Evolutionary conservation across 352 stramenopile species (phyloP).

Genomic region (Globisporangium cystogenes): DNA sequence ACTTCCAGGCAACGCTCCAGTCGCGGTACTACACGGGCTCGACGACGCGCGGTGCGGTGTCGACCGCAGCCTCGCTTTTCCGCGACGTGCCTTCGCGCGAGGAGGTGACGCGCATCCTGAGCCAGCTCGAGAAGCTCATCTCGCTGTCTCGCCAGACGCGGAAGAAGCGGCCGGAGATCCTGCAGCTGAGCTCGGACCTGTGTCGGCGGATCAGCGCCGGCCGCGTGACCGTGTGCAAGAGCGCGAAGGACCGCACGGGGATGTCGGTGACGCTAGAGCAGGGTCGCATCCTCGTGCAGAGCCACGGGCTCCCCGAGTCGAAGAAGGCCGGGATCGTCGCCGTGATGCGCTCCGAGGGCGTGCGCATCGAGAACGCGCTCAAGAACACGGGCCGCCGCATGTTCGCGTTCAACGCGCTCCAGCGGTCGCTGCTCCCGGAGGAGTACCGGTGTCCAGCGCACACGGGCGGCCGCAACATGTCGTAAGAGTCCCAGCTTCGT

Average conservation of each 20-base stretch:
- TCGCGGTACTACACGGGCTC: conserved; percentile 22
- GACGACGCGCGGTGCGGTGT: conserved; percentile 9
- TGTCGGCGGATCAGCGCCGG: conserved; percentile 82
- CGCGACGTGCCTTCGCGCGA: conserved; percentile 31
- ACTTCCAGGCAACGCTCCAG: conserved; percentile 47
- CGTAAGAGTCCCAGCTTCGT: conserved; percentile 25
- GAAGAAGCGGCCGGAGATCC: conserved; percentile 82
- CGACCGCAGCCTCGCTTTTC: neutral
- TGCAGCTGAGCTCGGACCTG: conserved; percentile 80
- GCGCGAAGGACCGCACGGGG: conserved; percentile 96
- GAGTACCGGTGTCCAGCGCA: conserved; percentile 81
- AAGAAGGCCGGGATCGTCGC: conserved; percentile 77
- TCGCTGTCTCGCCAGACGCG: conserved; percentile 56
- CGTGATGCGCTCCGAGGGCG: conserved; percentile 79
- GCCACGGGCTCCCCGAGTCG: conserved; percentile 58
- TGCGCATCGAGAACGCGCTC: conserved; percentile 80
- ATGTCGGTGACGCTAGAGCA: conserved; percentile 97
- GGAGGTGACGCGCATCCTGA: conserved; percentile 45
- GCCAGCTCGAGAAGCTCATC: conserved; percentile 69
- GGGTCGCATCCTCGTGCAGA: conserved; percentile 77
- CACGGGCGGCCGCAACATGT: conserved; percentile 75
- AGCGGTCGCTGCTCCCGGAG: conserved; percentile 74
- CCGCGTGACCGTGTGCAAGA: conserved; percentile 95
- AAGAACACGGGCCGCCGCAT: conserved; percentile 81
- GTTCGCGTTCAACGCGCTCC: conserved; percentile 84